A percentile compares a stretch with the other conserved stretches of the same genome.
phyloP scores from a whole-genome alignment of 352 stramenopile species.

The Globisporangium barbulae region DNA sequence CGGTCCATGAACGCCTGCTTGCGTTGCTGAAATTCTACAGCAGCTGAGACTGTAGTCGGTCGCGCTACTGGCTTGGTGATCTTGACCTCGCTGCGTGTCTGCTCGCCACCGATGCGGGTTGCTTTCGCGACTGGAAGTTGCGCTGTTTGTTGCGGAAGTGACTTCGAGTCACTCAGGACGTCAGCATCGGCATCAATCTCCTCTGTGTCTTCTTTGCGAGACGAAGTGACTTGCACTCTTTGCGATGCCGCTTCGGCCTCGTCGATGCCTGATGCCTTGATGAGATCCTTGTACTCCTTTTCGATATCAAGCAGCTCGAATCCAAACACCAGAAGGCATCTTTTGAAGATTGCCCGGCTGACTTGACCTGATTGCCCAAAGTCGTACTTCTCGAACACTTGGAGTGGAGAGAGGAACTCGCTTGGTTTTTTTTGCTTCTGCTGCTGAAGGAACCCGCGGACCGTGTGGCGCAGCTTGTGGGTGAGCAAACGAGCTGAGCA shows the following conservation, averaged over 20 bases:
- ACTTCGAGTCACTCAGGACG: conserved; percentile 9
- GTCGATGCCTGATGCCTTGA: conserved; percentile 1
- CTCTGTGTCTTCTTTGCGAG: not conserved
- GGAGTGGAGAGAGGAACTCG: conserved; percentile 19
- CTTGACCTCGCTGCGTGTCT: not conserved
- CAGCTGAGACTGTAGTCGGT: conserved; percentile 9
- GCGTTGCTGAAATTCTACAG: conserved; percentile 61
- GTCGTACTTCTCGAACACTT: conserved; percentile 63
- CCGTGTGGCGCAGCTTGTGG: conserved; percentile 61
- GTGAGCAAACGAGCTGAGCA: conserved; percentile 51
- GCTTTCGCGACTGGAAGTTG: not conserved
- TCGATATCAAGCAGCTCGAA: conserved; percentile 73
- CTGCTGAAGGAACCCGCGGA: conserved; percentile 30
- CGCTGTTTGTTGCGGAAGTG: not conserved
- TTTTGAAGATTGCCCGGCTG: conserved; percentile 63
- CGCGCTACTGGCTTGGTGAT: conserved; percentile 8
- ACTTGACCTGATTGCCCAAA: conserved; percentile 36
- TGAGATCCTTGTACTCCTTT: conserved; percentile 16
- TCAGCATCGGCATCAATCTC: conserved; percentile 35
- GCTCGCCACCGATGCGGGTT: not conserved
- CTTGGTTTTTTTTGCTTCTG: conserved; percentile 26
- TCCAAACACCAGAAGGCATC: conserved; percentile 49
- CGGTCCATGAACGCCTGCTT: conserved; percentile 71
- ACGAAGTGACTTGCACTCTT: not conserved
- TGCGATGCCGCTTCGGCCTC: not conserved